Evolutionary conservation across 2,329 filamentous ascomycete genomes (phyloP).

Genomic region (Ophiostoma piceae): DNA sequence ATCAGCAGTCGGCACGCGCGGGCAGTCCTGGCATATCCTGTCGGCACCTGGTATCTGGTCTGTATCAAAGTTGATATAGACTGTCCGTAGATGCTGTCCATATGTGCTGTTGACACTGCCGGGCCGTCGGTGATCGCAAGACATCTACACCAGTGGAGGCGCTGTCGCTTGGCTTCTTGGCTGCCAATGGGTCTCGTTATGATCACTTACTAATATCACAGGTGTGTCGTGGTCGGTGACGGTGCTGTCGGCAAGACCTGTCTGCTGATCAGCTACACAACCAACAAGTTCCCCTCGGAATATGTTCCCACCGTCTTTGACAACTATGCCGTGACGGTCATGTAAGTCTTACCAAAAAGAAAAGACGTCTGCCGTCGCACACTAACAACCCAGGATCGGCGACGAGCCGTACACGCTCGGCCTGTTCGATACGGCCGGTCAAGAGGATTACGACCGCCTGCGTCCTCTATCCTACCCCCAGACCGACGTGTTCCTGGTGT

Average conservation of each 20-base stretch:
- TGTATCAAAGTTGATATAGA: background rate
- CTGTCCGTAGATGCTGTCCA: background rate
- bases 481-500: conserved; percentile 97
- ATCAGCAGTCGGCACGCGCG: background rate
- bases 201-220: conserved; percentile 38
- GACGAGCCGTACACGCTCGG: conserved; percentile 97
- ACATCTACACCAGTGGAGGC: background rate
- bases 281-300: conserved; percentile 99
- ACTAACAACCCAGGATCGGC: conserved; percentile 67
- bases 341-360: conserved; percentile 60
- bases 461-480: conserved; percentile 96
- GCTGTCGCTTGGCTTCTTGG: background rate
- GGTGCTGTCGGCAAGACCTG: conserved; percentile 99
- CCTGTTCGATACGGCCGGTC: conserved; percentile 95
- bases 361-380: too few relatives aligned
- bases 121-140: background rate
- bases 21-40: background rate
- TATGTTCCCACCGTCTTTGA: conserved; percentile 99
- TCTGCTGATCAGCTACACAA: conserved; percentile 97
- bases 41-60: background rate
- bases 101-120: background rate
- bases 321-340: conserved; percentile 99
- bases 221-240: conserved; percentile 97
- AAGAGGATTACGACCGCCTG: conserved; percentile 98
- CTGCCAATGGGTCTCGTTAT: background rate